A percentile compares a stretch with the other conserved stretches of the same genome.
Evolutionary conservation across 2,329 filamentous ascomycete species (phyloP).

Genomic region (Pseudopithomyces maydicus): DNA sequence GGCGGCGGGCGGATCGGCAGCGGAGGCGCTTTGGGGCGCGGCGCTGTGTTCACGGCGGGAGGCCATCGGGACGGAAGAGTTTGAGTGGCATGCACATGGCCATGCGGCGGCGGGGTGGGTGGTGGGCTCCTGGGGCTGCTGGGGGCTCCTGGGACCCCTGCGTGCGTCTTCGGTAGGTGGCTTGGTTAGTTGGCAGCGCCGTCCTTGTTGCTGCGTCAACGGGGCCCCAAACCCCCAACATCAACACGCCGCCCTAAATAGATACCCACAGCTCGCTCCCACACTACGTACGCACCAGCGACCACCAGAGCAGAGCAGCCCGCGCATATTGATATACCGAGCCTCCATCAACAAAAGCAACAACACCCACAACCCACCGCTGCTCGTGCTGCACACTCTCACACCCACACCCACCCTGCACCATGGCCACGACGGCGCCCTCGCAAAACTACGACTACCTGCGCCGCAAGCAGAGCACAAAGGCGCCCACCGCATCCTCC

Average conservation of each 20-base stretch:
- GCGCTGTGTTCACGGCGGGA: conserved; percentile 13
- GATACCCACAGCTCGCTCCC: conserved; percentile 4
- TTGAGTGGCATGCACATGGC: conserved; percentile 18
- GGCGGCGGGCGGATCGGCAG: not conserved
- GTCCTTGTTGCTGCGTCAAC: conserved; percentile 3
- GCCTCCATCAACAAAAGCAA: conserved; percentile 4
- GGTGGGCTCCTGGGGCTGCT: not conserved
- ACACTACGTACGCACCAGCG: conserved; percentile 3
- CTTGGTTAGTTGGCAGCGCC: not conserved
- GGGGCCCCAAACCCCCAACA: not conserved
- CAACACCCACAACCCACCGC: no score
- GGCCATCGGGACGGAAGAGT: conserved; percentile 31
- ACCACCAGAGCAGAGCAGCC: not conserved
- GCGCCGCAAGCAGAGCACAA: conserved; percentile 60
- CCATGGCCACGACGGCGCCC: conserved; percentile 32
- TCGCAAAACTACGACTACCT: conserved; percentile 61
- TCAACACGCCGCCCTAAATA: conserved; percentile 8
- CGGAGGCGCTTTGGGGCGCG: not conserved
- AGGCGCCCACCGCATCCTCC: conserved; percentile 41
- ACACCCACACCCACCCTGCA: conserved; percentile 11
- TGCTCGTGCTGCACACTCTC: not conserved
- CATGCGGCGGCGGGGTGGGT: conserved; percentile 5
- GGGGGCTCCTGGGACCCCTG: not conserved
- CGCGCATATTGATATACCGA: conserved; percentile 4
- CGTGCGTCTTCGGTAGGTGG: not conserved